Percentiles rank a stretch among this genome's conserved stretches.
Evolutionary conservation across 441 rosid genomes (phyloP).

Genomic region (Pelargonium fulgidum): DNA sequence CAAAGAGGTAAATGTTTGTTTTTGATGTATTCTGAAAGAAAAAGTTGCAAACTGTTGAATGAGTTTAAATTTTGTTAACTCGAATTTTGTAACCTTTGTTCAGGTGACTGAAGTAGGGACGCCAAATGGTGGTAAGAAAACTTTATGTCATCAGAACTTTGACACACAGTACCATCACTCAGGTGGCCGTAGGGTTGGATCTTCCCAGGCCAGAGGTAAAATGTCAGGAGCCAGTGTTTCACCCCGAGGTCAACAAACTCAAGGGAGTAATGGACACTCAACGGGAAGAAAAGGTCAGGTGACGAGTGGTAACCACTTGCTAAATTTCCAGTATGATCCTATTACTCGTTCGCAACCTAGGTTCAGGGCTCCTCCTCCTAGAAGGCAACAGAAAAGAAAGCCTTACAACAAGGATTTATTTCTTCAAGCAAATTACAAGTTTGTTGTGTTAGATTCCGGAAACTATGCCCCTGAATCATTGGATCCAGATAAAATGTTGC

Average conservation of each 20-base stretch:
- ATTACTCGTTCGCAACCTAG: constrained; percentile 51
- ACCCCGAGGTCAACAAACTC: constrained; percentile 35
- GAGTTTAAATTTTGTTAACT: background rate
- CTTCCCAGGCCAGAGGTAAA: constrained; percentile 48
- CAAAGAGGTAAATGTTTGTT: constrained; percentile 49
- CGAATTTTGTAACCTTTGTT: background rate
- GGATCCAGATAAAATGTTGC: constrained; percentile 90
- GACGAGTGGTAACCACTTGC: constrained; percentile 73
- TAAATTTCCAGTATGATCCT: constrained; percentile 94
- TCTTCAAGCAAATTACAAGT: constrained; percentile 95
- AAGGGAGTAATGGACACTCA: constrained; percentile 39
- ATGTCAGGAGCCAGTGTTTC: constrained; percentile 30
- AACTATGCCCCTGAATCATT: constrained; percentile 52
- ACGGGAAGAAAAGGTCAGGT: constrained; percentile 67
- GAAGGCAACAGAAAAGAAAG: constrained; percentile 59
- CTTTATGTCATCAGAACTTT: constrained; percentile 30
- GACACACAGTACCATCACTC: constrained; percentile 25
- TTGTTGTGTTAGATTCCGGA: constrained; percentile 79
- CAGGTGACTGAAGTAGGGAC: constrained; percentile 56
- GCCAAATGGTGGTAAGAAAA: constrained; percentile 25
- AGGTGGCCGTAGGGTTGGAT: constrained; percentile 32
- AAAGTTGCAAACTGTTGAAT: background rate
- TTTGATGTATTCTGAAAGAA: background rate
- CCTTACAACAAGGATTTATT: constrained; percentile 89
- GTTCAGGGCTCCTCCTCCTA: constrained; percentile 45